Conservation (phyloP, 257 asterid genomes). For the Gentiana straminea region DNA sequence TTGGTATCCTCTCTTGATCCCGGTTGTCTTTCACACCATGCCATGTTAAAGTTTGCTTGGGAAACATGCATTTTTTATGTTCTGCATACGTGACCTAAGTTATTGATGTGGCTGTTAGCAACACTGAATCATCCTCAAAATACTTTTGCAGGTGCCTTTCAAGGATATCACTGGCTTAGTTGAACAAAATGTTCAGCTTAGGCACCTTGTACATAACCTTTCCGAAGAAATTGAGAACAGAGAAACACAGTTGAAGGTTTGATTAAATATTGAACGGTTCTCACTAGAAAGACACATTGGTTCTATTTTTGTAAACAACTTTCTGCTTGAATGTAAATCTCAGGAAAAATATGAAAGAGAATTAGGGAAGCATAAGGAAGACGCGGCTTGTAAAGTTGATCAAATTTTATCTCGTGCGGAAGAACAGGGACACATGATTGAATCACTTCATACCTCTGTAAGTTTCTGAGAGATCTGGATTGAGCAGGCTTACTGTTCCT, state of each 20-base stretch:
- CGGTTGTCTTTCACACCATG: background rate
- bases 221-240: constrained; percentile 60
- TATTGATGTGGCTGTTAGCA: background rate
- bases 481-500: background rate
- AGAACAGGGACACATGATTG: constrained; percentile 81
- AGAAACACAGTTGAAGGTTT: constrained; percentile 68
- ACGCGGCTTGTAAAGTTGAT: constrained; percentile 55
- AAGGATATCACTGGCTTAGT: constrained; percentile 87
- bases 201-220: constrained; percentile 62
- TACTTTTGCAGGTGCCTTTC: constrained; percentile 53
- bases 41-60: background rate
- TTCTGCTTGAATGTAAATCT: constrained; percentile 5
- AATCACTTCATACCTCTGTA: constrained; percentile 87
- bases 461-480: constrained; percentile 19
- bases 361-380: constrained; percentile 49
- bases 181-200: constrained; percentile 73
- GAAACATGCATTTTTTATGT: too few species aligned
- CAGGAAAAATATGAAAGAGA: constrained; percentile 66
- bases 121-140: background rate
- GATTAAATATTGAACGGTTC: background rate
- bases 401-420: constrained; percentile 65
- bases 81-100: too few species aligned
- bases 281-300: background rate
- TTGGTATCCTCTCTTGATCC: constrained; percentile 29
- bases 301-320: background rate